Evolutionary conservation across 2,329 filamentous ascomycete species (phyloP), one percentile per base, ranked within the genome.

Genomic region (Didymosphaeria variabile): DNA sequence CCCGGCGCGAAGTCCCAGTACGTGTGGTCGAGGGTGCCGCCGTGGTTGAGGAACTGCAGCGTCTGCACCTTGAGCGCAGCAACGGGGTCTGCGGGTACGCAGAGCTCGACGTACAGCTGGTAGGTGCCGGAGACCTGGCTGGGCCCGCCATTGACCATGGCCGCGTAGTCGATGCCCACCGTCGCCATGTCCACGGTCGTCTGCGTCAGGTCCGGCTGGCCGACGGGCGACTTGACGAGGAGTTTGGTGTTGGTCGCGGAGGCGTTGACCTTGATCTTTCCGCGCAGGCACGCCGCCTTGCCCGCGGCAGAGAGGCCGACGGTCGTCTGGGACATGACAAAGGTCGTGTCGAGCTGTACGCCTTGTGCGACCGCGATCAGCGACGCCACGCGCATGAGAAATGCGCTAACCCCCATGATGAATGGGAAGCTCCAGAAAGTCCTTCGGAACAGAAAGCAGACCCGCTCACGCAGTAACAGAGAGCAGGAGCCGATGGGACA

Each of bases 41-140:
- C 80, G 58, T 81, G 79, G 12, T 77, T 79, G 29, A 81, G 66
- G 51, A 81, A 65, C 63, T 82, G 80, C 7, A 81, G 68, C 9
- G 69, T 73, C 15, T 47, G 63, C 19, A 56, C 40, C n/a, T 32
- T 45, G 17, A 19, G 40, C 19, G 55, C 34, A 2, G 17, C 38
- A 2, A 9, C 54, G 10, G 17, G 21, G 29, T 59, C 58, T 8
- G 53, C 53, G 2, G 71, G 71, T n/a, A 66, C 66, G 57, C 72
- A 74, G 15, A 74, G 62, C 17, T 68, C 21, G 3, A 19, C 4
- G 32, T 21, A 52, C 3, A 52, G n/a, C 2, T 17, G 21, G 32
- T 40, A 61, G 4, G 55, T 61, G 36, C 19, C 50, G 5, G 55
- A 61, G 15, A 61, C 42, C 9, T 23, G 32, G 23, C 8, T 49